Evolutionary conservation across 202 grass and related monocot genomes (phyloP), one percentile per base, ranked within the genome.

Genomic region (Eragrostis tef): DNA sequence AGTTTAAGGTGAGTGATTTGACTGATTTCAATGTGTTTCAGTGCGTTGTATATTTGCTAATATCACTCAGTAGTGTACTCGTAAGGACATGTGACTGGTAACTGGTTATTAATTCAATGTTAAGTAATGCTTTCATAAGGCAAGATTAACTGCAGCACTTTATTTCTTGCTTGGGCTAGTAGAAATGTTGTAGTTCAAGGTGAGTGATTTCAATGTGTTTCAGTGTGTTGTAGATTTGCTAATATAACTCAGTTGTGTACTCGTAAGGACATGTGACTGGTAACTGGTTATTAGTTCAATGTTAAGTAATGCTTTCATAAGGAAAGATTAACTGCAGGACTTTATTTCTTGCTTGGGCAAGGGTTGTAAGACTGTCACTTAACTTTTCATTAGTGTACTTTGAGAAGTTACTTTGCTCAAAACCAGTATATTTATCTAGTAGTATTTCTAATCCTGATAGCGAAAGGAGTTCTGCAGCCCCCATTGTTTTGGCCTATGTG

Each of bases 1-100:
- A 69, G 22, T 76, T 76, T 48, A 72, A 84, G 72, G 87, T 89
- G 68, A 78, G 78, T 67, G 24, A 39, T 72, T 71, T 34, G 31
- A 34, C 2, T 34, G 31, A 27, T 72, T 71, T 69, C 8, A 73
- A 45, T 49, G 14, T 27, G 24, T 52, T 45, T 77, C 47, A 24
- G 12, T 9, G 9, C 6, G 10, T 62, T 65, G 12, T 61, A 62
- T 41, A 47, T 81, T 67, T 52, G 13, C 11, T n/a, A 14, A 17
- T 41, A 42, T 39, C 63, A 54, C 31, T 64, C 42, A 11, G 22
- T 27, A 60, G 43, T 45, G 7, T 2, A 31, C 65, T 81, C 70
- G 15, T 22, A 34, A 77, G 54, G 57, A 42, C 45, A 53, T 64
- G 3, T 65, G 11, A 26, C 43, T 57, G 20, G 3, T 65, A 8